phyloP scores from a whole-genome alignment of 2,329 filamentous ascomycete species.

The Hypoxylon sp. region DNA sequence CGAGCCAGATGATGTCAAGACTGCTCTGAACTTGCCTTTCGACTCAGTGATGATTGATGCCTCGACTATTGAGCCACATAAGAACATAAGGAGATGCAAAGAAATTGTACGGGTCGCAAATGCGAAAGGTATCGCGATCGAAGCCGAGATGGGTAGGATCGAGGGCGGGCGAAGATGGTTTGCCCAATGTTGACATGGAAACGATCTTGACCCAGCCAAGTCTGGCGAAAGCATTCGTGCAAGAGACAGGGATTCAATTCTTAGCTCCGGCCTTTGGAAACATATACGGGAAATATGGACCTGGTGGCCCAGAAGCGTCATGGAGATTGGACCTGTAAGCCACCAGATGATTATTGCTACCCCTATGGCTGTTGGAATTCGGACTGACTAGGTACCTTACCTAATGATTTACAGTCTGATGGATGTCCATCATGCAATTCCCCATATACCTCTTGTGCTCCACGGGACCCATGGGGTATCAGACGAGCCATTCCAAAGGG shows the following conservation, averaged over 20 bases:
- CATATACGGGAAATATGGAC: conserved; percentile 80
- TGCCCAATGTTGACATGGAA: conserved; percentile 6
- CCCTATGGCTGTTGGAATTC: neutral
- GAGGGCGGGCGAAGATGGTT: conserved; percentile 14
- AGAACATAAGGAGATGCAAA: neutral
- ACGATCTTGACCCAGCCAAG: neutral
- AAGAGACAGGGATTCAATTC: conserved; percentile 62
- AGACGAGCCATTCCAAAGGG: conserved; percentile 6
- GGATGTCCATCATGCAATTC: conserved; percentile 47
- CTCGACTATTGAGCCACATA: neutral
- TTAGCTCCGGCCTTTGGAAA: conserved; percentile 83
- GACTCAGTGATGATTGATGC: conserved; percentile 10
- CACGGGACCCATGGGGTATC: conserved; percentile 66
- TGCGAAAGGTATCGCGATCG: neutral
- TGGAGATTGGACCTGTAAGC: conserved; percentile 16
- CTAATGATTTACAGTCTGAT: conserved; percentile 1
- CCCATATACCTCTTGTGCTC: conserved; percentile 59
- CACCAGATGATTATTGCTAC: neutral
- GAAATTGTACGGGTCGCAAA: neutral
- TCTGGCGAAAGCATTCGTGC: neutral
- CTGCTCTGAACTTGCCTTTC: neutral
- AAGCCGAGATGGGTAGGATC: conserved; percentile 8
- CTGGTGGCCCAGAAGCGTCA: conserved; percentile 53
- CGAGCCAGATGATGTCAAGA: neutral
- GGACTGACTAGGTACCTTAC: neutral